A percentile compares a stretch with the other conserved stretches of the same genome.
Evolutionary conservation across 805 yeast genomes (phyloP).

Genomic region (Barnettozyma salicaria): DNA sequence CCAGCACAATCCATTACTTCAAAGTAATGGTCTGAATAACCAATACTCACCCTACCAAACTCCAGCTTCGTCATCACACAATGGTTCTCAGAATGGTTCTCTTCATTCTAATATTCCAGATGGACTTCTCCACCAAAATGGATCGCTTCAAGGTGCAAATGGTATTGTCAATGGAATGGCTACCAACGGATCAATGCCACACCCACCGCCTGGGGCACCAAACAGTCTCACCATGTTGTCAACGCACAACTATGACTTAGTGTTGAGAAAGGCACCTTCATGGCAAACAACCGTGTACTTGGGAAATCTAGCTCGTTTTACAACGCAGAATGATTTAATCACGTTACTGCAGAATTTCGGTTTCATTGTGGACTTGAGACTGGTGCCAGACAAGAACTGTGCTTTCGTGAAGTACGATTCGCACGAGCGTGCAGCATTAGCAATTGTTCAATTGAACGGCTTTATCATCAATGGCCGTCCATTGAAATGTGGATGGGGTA

Average conservation of each 20-base stretch:
- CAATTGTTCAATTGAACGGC: conserved; percentile 74
- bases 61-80: not conserved
- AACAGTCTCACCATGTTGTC: conserved; percentile 18
- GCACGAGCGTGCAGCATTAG: conserved; percentile 85
- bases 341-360: conserved; percentile 78
- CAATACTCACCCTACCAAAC: conserved; percentile 6
- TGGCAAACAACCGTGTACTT: conserved; percentile 84
- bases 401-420: conserved; percentile 84
- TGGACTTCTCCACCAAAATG: not conserved
- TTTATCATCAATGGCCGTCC: conserved; percentile 70
- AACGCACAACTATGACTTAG: conserved; percentile 62
- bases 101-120: not conserved
- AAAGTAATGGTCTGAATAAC: conserved; percentile 7
- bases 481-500: conserved; percentile 85
- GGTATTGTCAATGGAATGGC: not conserved
- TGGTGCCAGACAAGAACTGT: conserved; percentile 77
- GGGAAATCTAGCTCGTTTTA: conserved; percentile 77
- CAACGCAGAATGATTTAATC: conserved; percentile 65
- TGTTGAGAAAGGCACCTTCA: conserved; percentile 70
- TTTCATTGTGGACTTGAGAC: conserved; percentile 71
- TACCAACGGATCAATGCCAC: conserved; percentile 1
- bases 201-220: conserved; percentile 1
- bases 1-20: conserved; percentile 2
- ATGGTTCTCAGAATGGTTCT: conserved; percentile 10
- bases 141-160: conserved; percentile 1